Conservation (phyloP, 768 basidiomycete species). For the Suillus bovinus region DNA sequence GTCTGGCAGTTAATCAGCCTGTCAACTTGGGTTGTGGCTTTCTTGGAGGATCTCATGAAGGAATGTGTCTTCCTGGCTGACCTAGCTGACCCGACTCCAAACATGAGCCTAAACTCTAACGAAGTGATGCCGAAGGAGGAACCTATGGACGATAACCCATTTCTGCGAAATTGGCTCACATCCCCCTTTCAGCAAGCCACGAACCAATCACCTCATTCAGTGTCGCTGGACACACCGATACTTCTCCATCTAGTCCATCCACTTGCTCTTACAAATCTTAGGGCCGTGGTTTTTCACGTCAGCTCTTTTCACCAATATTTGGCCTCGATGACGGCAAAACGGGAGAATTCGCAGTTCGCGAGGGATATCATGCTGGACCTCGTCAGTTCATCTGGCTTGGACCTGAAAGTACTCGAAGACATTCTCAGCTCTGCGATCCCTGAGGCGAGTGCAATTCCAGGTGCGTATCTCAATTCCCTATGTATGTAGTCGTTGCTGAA, state of each 20-base stretch:
- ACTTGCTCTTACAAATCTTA: conserved; percentile 52
- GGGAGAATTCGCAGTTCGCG: conserved; percentile 65
- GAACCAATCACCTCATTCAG: conserved; percentile 15
- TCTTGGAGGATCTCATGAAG: conserved; percentile 63
- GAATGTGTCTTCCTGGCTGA: conserved; percentile 43
- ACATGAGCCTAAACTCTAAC: neutral
- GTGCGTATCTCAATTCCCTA: conserved; percentile 16
- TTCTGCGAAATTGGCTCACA: conserved; percentile 30
- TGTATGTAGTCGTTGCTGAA: neutral
- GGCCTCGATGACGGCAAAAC: conserved; percentile 51
- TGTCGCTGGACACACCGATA: conserved; percentile 36
- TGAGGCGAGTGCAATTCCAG: conserved; percentile 23
- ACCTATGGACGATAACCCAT: conserved; percentile 29
- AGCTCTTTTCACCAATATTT: conserved; percentile 58
- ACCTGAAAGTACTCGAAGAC: conserved; percentile 51
- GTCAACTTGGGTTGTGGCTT: conserved; percentile 59
- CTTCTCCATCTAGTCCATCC: conserved; percentile 68
- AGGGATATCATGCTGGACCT: conserved; percentile 62
- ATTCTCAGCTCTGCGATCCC: conserved; percentile 42
- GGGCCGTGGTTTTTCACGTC: conserved; percentile 53
- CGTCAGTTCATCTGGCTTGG: conserved; percentile 64
- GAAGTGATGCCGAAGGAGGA: conserved; percentile 26
- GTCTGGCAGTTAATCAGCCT: conserved; percentile 73
- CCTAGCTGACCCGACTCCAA: conserved; percentile 13
- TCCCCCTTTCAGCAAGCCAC: conserved; percentile 24